These are phyloP conservation scores for Rhododendron henanense DNA, from an alignment of 148 eudicot species.

Conservation along the genomic window DNA sequence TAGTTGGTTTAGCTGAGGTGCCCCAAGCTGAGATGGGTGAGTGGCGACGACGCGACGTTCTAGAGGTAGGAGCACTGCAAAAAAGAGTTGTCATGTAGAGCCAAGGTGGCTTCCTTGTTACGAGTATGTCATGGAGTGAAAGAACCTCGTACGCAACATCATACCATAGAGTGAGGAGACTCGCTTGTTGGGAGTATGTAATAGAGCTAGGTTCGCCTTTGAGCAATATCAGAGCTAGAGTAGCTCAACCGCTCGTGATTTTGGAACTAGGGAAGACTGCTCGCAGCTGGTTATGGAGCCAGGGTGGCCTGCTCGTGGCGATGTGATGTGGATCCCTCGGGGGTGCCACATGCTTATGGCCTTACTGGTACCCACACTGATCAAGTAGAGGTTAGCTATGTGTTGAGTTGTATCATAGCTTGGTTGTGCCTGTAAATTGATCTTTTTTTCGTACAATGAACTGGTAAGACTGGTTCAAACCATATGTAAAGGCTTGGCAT, in stretches of 20 bases:
- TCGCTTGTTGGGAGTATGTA: background rate
- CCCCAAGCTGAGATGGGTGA: background rate
- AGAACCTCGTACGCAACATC: background rate
- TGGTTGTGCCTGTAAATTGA: background rate
- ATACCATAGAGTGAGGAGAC: background rate
- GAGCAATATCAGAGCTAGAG: background rate
- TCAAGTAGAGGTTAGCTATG: background rate
- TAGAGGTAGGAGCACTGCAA: background rate
- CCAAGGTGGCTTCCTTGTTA: background rate
- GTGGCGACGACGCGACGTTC: background rate
- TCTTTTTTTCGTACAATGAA: too few species aligned
- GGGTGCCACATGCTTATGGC: background rate
- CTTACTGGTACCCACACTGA: background rate
- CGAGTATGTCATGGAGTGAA: background rate
- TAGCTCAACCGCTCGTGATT: background rate
- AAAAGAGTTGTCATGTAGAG: background rate
- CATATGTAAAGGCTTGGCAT: background rate
- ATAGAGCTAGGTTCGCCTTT: background rate
- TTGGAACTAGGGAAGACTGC: background rate
- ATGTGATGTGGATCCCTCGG: background rate
- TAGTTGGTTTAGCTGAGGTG: background rate
- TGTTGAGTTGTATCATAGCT: background rate
- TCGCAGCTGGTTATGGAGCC: background rate
- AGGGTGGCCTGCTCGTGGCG: background rate
- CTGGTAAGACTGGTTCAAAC: background rate